Evolutionary conservation across 495 filamentous ascomycete species (phyloP), one percentile per base, ranked within the genome.

Genomic region (Podospora sp.): DNA sequence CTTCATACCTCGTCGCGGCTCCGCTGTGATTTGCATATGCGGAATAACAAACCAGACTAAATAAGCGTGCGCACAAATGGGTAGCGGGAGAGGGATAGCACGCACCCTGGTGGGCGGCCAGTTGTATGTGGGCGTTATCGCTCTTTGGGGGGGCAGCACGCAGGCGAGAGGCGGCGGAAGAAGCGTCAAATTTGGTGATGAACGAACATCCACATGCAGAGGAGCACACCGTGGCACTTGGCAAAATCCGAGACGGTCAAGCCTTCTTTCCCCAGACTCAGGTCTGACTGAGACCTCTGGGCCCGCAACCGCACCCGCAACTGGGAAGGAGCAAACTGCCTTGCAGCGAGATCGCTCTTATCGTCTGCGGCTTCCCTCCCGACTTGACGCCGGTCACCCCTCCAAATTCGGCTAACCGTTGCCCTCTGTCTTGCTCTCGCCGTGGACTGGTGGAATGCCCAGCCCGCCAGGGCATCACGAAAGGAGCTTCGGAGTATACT

Each of bases 261-360:
- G 20, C 62, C 46, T 26, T 49, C 36, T 62, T 63, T 63, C 62
- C 62, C 62, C 62, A 63, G 62, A 63, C 52, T 26, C 6, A 55
- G 25, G 62, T 52, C 27, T 53, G 49, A 49, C 46, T 63, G 46
- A 63, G 62, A 63, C 46, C n/a, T 63, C n/a, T 63, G 26, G 29
- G 24, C 26, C 33, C 56, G 21, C 40, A 21, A n/a, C 40, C 40
- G 40, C 12, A 46, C 9, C 40, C 40, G 40, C 40, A 46, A 46
- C 40, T 50, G 33, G 21, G 9, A 21, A 50, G 35, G 60, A 62
- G 22, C 29, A 35, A 62, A 35, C 60, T 62, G 26, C n/a, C 36
- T n/a, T 60, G 57, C 57, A 60, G 57, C 57, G 20, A 46, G 16
- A 11, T 57, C 2, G 53, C 14, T 60, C 60, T 62, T 62, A 62